Conservation (phyloP, 2,329 filamentous ascomycete genomes). For the Alternaria conjuncta region DNA sequence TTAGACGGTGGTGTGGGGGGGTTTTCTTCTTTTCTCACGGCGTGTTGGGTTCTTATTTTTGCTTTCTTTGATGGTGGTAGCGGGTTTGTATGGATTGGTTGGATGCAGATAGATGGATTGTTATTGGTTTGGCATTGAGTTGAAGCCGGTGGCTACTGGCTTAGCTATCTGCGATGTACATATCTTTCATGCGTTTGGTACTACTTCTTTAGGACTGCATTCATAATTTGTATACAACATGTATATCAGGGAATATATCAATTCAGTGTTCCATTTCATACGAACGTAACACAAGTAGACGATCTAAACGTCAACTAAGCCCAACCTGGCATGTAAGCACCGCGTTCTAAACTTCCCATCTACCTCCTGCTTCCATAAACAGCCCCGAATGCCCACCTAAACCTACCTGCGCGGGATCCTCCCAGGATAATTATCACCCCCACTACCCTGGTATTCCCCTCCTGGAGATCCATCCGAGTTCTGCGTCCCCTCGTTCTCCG, state of each 20-base stretch:
- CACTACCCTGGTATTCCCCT: neutral
- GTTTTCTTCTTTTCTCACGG: no score
- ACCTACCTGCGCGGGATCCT: no score
- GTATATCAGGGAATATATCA: neutral
- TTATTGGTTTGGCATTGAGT: neutral
- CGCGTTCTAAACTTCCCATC: neutral
- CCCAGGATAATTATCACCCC: neutral
- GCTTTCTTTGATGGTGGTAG: neutral
- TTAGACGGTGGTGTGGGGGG: neutral
- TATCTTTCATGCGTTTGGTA: neutral
- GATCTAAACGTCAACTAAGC: neutral
- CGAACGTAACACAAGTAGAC: neutral
- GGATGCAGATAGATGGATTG: no score
- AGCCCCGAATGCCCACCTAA: no score
- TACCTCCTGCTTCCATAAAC: no score
- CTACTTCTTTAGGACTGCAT: neutral
- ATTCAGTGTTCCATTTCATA: neutral
- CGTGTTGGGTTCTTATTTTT: neutral
- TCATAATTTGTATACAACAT: neutral
- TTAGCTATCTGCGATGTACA: neutral
- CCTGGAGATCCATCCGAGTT: neutral
- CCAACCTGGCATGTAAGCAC: neutral
- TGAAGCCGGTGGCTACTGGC: neutral
- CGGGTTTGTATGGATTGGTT: no score
- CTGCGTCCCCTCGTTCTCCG: neutral